Conservation (phyloP, 495 filamentous ascomycete species). For the Penicillium salamii region DNA sequence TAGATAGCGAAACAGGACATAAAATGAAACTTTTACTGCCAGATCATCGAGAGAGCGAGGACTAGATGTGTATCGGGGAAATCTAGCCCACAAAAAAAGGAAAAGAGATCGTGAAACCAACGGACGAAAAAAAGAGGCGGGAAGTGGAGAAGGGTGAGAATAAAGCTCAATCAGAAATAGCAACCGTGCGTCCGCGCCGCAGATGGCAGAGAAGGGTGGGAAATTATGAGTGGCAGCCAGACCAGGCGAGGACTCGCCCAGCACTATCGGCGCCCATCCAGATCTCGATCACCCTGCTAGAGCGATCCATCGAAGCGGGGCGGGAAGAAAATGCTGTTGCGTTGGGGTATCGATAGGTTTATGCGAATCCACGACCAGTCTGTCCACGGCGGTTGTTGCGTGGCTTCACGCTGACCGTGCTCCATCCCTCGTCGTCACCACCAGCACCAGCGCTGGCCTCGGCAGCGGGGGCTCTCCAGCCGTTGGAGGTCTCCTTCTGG, state of each 20-base stretch:
- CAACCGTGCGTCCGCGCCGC: slow-evolving; percentile 15
- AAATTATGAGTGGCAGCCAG: slow-evolving; percentile 16
- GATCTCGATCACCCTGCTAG: slow-evolving; percentile 3
- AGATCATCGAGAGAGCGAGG: slow-evolving; percentile 36
- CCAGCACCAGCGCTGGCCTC: slow-evolving; percentile 36
- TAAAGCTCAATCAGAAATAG: slow-evolving; percentile 18
- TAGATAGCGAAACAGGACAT: slow-evolving; percentile 30
- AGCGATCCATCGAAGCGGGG: slow-evolving; percentile 13
- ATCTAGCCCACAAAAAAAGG: slow-evolving; percentile 31
- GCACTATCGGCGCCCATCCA: slow-evolving; percentile 4
- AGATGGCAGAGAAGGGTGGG: slow-evolving; percentile 8
- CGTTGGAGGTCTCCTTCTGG: slow-evolving; percentile 38
- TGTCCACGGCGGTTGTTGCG: slow-evolving; percentile 52
- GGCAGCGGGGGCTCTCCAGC: slow-evolving; percentile 35
- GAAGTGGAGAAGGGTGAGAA: slow-evolving; percentile 13
- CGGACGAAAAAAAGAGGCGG: slow-evolving; percentile 14
- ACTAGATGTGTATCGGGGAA: slow-evolving; percentile 34
- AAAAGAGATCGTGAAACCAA: slow-evolving; percentile 27
- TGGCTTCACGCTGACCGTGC: slow-evolving; percentile 60
- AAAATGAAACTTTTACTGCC: slow-evolving; percentile 45
- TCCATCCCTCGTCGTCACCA: slow-evolving; percentile 72
- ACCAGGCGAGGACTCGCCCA: not conserved
- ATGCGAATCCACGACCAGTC: slow-evolving; percentile 48
- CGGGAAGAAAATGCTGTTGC: slow-evolving; percentile 24
- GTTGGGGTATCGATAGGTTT: slow-evolving; percentile 43